Conservation (phyloP, 805 yeast genomes). For the Lachancea sp. region DNA sequence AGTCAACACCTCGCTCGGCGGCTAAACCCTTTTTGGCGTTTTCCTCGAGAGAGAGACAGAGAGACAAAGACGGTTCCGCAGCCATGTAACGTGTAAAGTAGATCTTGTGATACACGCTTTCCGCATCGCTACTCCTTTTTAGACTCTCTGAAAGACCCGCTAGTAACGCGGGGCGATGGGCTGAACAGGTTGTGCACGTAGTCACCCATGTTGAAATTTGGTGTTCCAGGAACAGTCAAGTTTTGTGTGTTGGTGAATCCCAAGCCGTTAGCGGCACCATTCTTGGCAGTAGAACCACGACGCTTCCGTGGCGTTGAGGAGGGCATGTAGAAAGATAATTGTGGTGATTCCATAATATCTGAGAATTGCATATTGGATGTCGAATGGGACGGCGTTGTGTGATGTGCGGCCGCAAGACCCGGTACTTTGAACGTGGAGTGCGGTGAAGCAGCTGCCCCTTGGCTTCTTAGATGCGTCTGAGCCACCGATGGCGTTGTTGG, state of each 20-base stretch:
- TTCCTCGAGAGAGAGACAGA: no score
- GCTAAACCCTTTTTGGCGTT: no score
- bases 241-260: conserved; percentile 6
- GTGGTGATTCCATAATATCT: conserved; percentile 27
- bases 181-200: conserved; percentile 33
- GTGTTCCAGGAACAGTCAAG: conserved; percentile 23
- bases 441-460: conserved; percentile 10
- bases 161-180: conserved; percentile 30
- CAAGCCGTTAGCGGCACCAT: not conserved
- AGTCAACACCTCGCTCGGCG: no score
- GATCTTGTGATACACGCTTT: no score
- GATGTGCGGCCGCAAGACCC: not conserved
- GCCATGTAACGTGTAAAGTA: no score
- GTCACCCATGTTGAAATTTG: conserved; percentile 33
- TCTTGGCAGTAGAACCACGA: not conserved
- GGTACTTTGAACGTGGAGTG: conserved; percentile 30
- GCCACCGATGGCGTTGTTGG: conserved; percentile 27
- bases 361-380: conserved; percentile 5
- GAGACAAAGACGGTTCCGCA: no score
- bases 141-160: conserved; percentile 6
- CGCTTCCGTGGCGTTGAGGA: conserved; percentile 8
- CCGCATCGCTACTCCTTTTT: conserved; percentile 3
- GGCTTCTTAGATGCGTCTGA: conserved; percentile 17
- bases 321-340: conserved; percentile 11
- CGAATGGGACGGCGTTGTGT: conserved; percentile 6